Evolutionary conservation across 1,284 basidiomycete species (phyloP).

Genomic region (Stereum hirsutum): DNA sequence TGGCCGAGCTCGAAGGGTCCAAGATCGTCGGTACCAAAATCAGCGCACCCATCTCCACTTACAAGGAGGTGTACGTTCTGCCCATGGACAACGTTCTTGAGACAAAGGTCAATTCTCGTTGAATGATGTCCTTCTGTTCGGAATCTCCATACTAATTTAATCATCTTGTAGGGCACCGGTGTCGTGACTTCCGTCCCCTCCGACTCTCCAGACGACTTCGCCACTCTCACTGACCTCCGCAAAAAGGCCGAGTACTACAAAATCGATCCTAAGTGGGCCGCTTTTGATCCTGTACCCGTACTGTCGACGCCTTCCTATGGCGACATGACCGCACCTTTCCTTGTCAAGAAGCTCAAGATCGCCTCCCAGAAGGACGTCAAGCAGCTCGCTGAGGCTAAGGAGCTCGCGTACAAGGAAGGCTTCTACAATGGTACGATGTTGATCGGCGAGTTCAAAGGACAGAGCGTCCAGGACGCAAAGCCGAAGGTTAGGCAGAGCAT

Average conservation of each 20-base stretch:
- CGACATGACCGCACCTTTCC: slow-evolving; percentile 81
- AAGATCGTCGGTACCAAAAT: slow-evolving; percentile 87
- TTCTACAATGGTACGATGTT: slow-evolving; percentile 93
- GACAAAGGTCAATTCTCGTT: slow-evolving; percentile 58
- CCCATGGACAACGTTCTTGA: slow-evolving; percentile 97
- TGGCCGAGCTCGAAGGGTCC: slow-evolving; percentile 71
- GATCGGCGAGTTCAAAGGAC: slow-evolving; percentile 83
- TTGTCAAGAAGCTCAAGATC: slow-evolving; percentile 90
- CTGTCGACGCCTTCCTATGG: slow-evolving; percentile 88
- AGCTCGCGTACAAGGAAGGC: slow-evolving; percentile 97
- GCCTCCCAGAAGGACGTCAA: slow-evolving; percentile 93
- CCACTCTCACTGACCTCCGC: slow-evolving; percentile 84
- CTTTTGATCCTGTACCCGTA: slow-evolving; percentile 83
- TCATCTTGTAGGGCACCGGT: slow-evolving; percentile 71
- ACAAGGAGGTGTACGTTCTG: slow-evolving; percentile 88
- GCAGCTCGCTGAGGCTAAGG: slow-evolving; percentile 94
- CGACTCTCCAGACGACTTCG: slow-evolving; percentile 97
- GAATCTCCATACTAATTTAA: not conserved
- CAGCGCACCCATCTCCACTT: slow-evolving; percentile 78
- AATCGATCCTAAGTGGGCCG: slow-evolving; percentile 86
- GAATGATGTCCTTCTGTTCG: not conserved
- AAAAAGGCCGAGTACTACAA: slow-evolving; percentile 98
- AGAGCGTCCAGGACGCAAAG: slow-evolving; percentile 88
- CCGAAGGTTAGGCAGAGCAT: slow-evolving; percentile 80
- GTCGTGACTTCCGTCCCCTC: slow-evolving; percentile 98